Percentiles rank a stretch among this genome's conserved stretches.
Conservation (phyloP, 768 basidiomycete species). For the Lactarius hengduanensis region DNA sequence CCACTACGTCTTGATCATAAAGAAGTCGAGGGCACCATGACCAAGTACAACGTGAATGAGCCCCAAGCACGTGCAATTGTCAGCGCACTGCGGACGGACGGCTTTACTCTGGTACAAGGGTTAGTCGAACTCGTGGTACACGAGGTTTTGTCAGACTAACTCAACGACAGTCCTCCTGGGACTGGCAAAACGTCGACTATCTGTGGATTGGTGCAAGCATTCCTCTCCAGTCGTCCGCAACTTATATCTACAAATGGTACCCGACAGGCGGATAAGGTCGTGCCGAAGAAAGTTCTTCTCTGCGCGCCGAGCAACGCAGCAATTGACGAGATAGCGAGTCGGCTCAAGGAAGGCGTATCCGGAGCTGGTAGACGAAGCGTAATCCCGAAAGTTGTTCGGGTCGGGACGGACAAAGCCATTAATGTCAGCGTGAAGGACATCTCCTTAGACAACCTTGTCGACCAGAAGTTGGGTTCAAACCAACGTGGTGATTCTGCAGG, state of each 20-base stretch:
- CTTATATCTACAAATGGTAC: slow-evolving; percentile 44
- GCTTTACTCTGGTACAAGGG: slow-evolving; percentile 96
- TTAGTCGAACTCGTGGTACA: slow-evolving; percentile 34
- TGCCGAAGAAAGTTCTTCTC: slow-evolving; percentile 73
- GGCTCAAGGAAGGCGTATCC: slow-evolving; percentile 77
- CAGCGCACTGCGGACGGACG: slow-evolving; percentile 63
- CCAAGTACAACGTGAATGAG: slow-evolving; percentile 75
- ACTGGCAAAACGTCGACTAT: slow-evolving; percentile 99
- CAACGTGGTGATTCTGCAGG: slow-evolving; percentile 47
- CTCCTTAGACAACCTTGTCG: slow-evolving; percentile 83
- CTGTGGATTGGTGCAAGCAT: slow-evolving; percentile 86
- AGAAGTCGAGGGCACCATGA: slow-evolving; percentile 68
- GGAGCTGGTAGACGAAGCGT: slow-evolving; percentile 51
- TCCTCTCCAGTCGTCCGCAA: slow-evolving; percentile 58
- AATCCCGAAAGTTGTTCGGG: slow-evolving; percentile 83
- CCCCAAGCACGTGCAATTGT: slow-evolving; percentile 92
- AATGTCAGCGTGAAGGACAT: slow-evolving; percentile 81
- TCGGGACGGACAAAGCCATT: slow-evolving; percentile 75
- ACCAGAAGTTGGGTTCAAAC: slow-evolving; percentile 59
- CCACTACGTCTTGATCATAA: slow-evolving; percentile 44
- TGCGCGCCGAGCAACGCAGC: slow-evolving; percentile 99
- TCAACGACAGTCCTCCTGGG: slow-evolving; percentile 75
- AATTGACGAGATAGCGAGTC: slow-evolving; percentile 91
- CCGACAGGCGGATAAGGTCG: slow-evolving; percentile 43
- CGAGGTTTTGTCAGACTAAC: background rate